These are phyloP conservation scores for Asterophora parasitica DNA, from an alignment of 768 basidiomycete genomes.

Conservation along the genomic window DNA sequence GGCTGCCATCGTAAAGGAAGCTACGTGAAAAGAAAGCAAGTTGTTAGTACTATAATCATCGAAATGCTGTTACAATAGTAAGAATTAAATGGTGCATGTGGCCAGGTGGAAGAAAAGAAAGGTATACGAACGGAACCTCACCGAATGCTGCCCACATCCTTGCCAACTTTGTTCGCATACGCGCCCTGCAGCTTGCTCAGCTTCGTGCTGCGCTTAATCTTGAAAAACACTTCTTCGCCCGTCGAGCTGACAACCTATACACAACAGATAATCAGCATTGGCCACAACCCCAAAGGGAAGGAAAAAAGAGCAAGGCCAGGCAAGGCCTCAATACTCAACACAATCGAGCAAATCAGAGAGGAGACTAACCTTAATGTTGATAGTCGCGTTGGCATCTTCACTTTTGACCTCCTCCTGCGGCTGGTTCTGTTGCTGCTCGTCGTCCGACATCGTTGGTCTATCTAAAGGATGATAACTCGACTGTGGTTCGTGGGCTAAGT, in stretches of 20 bases:
- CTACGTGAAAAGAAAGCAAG: constrained; percentile 33
- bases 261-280: background rate
- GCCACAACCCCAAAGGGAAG: background rate
- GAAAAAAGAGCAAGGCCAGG: background rate
- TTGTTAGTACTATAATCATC: background rate
- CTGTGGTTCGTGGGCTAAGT: constrained; percentile 7
- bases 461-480: background rate
- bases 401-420: constrained; percentile 6
- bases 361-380: constrained; percentile 15
- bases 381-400: constrained; percentile 9
- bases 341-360: constrained; percentile 1
- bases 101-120: background rate
- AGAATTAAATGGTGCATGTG: too few species aligned
- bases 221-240: constrained; percentile 93
- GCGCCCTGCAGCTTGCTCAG: constrained; percentile 90
- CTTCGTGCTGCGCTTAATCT: constrained; percentile 92
- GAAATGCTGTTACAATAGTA: too few species aligned
- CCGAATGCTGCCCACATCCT: constrained; percentile 85
- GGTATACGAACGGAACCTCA: constrained; percentile 33
- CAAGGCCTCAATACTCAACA: background rate
- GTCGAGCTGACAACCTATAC: constrained; percentile 64
- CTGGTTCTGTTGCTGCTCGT: constrained; percentile 7
- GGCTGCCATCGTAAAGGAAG: constrained; percentile 84
- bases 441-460: constrained; percentile 9
- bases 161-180: constrained; percentile 90